A percentile compares a stretch with the other conserved stretches of the same genome.
These are phyloP conservation scores for Candida caryicola DNA, from an alignment of 805 yeast species.

Conservation along the genomic window DNA sequence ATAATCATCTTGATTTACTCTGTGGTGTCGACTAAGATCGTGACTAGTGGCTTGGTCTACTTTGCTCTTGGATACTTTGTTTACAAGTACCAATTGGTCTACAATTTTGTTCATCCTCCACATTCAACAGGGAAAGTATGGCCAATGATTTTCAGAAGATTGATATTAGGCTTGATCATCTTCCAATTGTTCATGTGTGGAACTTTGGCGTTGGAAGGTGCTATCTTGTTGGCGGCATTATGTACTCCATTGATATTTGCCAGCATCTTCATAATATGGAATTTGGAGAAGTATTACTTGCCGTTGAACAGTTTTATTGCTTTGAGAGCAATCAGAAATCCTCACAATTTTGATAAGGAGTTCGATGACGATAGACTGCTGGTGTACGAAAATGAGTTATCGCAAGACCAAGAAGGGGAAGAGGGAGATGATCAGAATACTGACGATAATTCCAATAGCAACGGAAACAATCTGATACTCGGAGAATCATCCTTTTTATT, in stretches of 20 bases:
- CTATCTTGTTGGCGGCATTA: constrained; percentile 46
- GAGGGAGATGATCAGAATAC: not conserved
- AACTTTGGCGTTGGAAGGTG: constrained; percentile 58
- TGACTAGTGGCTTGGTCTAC: constrained; percentile 56
- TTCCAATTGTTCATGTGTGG: constrained; percentile 66
- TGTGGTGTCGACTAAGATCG: constrained; percentile 58
- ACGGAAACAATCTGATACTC: constrained; percentile 13
- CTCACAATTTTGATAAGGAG: constrained; percentile 38
- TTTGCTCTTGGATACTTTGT: constrained; percentile 56
- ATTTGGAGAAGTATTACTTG: constrained; percentile 52
- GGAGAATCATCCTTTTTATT: constrained; percentile 24
- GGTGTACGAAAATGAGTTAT: constrained; percentile 1
- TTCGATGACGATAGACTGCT: constrained; percentile 35
- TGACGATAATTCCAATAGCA: constrained; percentile 7
- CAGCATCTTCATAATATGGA: constrained; percentile 45
- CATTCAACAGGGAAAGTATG: constrained; percentile 67
- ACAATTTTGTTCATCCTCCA: constrained; percentile 60
- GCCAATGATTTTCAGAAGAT: constrained; percentile 59
- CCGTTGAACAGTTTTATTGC: constrained; percentile 58
- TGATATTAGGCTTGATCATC: constrained; percentile 52
- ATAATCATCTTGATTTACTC: constrained; percentile 59
- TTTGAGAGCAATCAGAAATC: constrained; percentile 52
- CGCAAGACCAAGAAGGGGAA: not conserved
- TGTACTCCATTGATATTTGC: constrained; percentile 49
- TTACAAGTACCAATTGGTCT: constrained; percentile 60